Evolutionary conservation across 1,284 basidiomycete species (phyloP).

Genomic region (Ustilago xerochloae): DNA sequence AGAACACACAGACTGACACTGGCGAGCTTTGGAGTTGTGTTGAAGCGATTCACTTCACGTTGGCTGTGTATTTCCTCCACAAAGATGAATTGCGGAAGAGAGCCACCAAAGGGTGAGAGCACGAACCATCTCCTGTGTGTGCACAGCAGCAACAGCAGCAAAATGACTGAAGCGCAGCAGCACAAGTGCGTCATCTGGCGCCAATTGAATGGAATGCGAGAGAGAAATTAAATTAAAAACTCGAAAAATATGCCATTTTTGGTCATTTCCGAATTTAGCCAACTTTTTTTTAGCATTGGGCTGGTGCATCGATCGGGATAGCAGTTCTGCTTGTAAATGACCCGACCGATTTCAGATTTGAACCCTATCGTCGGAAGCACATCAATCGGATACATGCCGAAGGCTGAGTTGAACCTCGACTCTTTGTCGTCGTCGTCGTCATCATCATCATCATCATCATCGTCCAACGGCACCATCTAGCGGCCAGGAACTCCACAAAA

Average conservation of each 20-base stretch:
- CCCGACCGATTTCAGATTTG: neutral
- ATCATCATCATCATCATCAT: too few species aligned
- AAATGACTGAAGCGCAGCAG: slow-evolving; percentile 4
- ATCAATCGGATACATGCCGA: neutral
- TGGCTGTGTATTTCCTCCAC: too few species aligned
- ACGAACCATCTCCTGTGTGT: neutral
- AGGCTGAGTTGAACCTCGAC: neutral
- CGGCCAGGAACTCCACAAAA: too few species aligned
- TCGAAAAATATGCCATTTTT: slow-evolving; percentile 2
- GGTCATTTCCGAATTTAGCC: slow-evolving; percentile 1
- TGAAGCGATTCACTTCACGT: too few species aligned
- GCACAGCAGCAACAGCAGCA: slow-evolving; percentile 6
- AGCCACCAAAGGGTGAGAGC: neutral
- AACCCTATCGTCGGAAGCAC: slow-evolving; percentile 3
- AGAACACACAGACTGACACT: too few species aligned
- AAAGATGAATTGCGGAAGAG: too few species aligned
- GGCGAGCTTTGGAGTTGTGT: too few species aligned
- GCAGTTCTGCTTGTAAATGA: neutral
- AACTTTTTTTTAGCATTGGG: slow-evolving; percentile 4
- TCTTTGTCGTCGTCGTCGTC: neutral
- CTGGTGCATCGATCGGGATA: slow-evolving; percentile 1
- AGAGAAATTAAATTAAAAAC: neutral
- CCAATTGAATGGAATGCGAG: slow-evolving; percentile 19
- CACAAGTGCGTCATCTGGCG: slow-evolving; percentile 37
- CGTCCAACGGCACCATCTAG: too few species aligned